These are phyloP conservation scores for Cryptosporidium andersoni DNA, from an alignment of 169 alveolate genomes.

Conservation along the genomic window DNA sequence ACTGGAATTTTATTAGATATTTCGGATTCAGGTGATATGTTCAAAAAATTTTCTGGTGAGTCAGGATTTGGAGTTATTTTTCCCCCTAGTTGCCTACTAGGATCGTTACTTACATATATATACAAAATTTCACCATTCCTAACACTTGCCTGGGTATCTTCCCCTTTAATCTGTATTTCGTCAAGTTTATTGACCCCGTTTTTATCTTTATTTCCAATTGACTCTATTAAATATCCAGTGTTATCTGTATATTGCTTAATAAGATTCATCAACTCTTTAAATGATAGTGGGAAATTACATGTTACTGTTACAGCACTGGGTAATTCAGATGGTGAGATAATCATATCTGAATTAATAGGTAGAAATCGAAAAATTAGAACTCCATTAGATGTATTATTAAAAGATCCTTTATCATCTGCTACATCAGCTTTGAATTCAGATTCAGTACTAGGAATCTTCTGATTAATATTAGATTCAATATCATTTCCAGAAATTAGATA, in stretches of 20 bases:
- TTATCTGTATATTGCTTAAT: background rate
- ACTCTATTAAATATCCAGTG: constrained; percentile 23
- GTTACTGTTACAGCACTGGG: constrained; percentile 13
- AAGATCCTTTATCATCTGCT: constrained; percentile 1
- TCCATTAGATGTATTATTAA: constrained; percentile 1
- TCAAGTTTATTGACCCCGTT: background rate
- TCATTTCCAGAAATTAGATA: background rate
- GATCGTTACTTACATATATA: constrained; percentile 3
- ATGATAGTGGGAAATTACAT: constrained; percentile 18
- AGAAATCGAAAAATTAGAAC: constrained; percentile 15
- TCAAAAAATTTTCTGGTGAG: background rate
- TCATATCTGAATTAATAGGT: background rate
- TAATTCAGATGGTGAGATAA: background rate
- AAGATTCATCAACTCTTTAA: background rate
- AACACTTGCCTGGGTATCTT: background rate
- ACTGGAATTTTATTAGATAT: constrained; percentile 1
- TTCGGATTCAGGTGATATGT: background rate
- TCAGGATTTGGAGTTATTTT: no score
- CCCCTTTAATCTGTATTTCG: background rate
- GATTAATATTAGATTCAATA: background rate
- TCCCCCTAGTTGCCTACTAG: no score
- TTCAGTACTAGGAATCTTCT: background rate
- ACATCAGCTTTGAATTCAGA: background rate
- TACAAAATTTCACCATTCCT: constrained; percentile 19
- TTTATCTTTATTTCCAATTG: constrained; percentile 3